Evolutionary conservation across 2,329 filamentous ascomycete species (phyloP).

Genomic region (Claviceps digitariae): DNA sequence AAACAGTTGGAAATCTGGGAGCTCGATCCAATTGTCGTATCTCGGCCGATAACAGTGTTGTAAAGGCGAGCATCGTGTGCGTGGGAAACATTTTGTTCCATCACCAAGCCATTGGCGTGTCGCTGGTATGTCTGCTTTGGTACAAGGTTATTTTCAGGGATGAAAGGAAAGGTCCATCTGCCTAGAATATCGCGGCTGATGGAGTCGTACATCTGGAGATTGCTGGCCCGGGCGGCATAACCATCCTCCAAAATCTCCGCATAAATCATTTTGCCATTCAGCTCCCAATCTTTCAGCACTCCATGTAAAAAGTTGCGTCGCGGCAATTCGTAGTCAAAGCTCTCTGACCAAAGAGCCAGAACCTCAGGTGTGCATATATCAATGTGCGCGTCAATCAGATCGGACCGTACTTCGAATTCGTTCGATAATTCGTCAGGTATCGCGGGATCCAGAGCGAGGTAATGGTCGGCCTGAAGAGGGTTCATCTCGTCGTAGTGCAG

Average conservation of each 20-base stretch:
- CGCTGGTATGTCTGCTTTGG: conserved; percentile 64
- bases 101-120: conserved; percentile 56
- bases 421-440: conserved; percentile 55
- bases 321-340: conserved; percentile 89
- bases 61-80: conserved; percentile 58
- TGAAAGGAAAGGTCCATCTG: conserved; percentile 78
- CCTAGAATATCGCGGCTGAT: conserved; percentile 77
- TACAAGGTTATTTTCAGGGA: conserved; percentile 78
- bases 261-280: conserved; percentile 95
- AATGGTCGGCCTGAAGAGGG: conserved; percentile 49
- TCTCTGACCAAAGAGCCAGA: conserved; percentile 88
- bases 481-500: conserved; percentile 90
- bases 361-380: conserved; percentile 97
- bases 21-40: conserved; percentile 60
- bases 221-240: conserved; percentile 77
- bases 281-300: conserved; percentile 89
- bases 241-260: conserved; percentile 70
- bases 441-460: conserved; percentile 62
- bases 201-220: conserved; percentile 79
- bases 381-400: conserved; percentile 86
- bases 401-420: conserved; percentile 71
- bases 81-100: conserved; percentile 64
- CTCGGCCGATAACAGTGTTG: conserved; percentile 62
- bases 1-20: conserved; percentile 61
- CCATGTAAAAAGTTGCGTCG: conserved; percentile 81